phyloP scores from a whole-genome alignment of 495 filamentous ascomycete species.

The Bathelium albidoporum region DNA sequence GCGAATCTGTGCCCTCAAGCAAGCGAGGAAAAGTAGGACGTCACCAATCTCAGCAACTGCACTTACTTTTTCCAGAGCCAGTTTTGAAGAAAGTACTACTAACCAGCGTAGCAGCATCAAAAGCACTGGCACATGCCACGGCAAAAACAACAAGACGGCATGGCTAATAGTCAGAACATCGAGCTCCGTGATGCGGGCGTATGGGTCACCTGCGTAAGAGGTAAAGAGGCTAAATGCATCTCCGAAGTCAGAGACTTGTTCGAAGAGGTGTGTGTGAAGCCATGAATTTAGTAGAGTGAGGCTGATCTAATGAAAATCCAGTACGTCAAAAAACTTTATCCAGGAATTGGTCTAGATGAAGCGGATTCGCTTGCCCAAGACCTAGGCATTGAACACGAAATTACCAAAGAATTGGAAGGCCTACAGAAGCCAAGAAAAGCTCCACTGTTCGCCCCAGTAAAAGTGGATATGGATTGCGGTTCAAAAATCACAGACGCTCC shows the following conservation, averaged over 20 bases:
- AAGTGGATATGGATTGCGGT: conserved; percentile 69
- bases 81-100: conserved; percentile 1
- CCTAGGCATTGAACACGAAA: conserved; percentile 73
- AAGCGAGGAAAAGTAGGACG: conserved; percentile 12
- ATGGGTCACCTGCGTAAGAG: conserved; percentile 78
- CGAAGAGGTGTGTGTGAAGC: conserved; percentile 47
- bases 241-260: conserved; percentile 65
- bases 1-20: neutral
- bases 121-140: conserved; percentile 31
- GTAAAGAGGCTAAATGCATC: conserved; percentile 66
- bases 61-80: neutral
- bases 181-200: conserved; percentile 70
- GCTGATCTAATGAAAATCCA: conserved; percentile 19
- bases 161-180: conserved; percentile 19
- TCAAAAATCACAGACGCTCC: conserved; percentile 21
- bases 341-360: conserved; percentile 25
- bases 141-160: conserved; percentile 11
- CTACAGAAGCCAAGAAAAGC: conserved; percentile 44
- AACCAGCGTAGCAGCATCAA: conserved; percentile 19
- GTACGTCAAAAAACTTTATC: conserved; percentile 52
- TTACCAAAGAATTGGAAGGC: conserved; percentile 62
- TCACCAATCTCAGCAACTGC: neutral
- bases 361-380: conserved; percentile 23
- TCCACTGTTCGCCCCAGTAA: conserved; percentile 51
- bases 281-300: conserved; percentile 5